Conservation (phyloP, 1,284 basidiomycete species). For the Tilletia indica region DNA sequence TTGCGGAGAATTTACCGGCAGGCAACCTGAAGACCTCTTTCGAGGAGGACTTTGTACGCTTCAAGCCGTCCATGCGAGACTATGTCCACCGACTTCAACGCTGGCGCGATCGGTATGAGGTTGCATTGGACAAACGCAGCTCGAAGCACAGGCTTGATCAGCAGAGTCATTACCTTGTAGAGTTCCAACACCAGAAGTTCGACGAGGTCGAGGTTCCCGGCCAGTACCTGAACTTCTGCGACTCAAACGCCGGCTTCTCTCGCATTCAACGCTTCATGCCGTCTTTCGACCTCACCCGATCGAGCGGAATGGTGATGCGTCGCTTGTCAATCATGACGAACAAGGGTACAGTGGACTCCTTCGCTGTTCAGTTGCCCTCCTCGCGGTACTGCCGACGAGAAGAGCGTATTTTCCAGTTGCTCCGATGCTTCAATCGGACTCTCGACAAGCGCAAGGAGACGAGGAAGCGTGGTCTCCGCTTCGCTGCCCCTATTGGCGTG, state of each 20-base stretch:
- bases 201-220: slow-evolving; percentile 98
- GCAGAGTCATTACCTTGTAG: slow-evolving; percentile 87
- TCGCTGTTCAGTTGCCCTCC: slow-evolving; percentile 86
- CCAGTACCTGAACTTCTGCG: slow-evolving; percentile 81
- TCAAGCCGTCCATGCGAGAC: slow-evolving; percentile 77
- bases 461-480: slow-evolving; percentile 83
- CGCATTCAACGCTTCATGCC: slow-evolving; percentile 88
- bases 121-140: slow-evolving; percentile 76
- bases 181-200: slow-evolving; percentile 97
- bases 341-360: slow-evolving; percentile 83
- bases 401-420: slow-evolving; percentile 86
- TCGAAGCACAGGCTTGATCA: slow-evolving; percentile 83
- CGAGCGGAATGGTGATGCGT: slow-evolving; percentile 80
- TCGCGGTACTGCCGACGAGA: slow-evolving; percentile 85
- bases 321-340: slow-evolving; percentile 88
- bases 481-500: slow-evolving; percentile 85
- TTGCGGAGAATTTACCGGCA: slow-evolving; percentile 64
- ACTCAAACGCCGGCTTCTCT: slow-evolving; percentile 87
- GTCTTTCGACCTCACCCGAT: slow-evolving; percentile 82
- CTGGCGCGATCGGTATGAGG: slow-evolving; percentile 92
- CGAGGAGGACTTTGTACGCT: slow-evolving; percentile 84
- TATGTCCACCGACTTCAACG: slow-evolving; percentile 84
- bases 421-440: slow-evolving; percentile 81
- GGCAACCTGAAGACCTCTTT: slow-evolving; percentile 68
- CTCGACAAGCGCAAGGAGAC: slow-evolving; percentile 74